Conservation (phyloP, 306 rosid genomes). For the Carpinus fangiana region DNA sequence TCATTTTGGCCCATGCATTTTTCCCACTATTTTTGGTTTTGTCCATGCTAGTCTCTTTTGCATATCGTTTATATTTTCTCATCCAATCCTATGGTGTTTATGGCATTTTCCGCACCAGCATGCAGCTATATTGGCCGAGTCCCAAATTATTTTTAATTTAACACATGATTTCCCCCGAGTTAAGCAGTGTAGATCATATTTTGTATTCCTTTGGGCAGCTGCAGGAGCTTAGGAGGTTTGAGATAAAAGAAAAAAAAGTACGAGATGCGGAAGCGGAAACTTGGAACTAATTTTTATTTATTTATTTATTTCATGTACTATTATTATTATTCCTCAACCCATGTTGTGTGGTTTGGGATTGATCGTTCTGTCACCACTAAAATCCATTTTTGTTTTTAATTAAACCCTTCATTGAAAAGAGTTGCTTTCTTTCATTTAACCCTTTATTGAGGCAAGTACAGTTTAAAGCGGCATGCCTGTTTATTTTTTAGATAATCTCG, state of each 20-base stretch:
- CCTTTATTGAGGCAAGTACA: too few relatives aligned
- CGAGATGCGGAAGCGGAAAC: conserved; percentile 5
- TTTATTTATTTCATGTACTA: too few relatives aligned
- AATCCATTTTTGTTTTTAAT: too few relatives aligned
- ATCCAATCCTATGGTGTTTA: too few relatives aligned
- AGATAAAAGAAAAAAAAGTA: neutral
- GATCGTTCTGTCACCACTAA: neutral
- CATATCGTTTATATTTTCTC: neutral
- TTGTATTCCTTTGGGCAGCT: neutral
- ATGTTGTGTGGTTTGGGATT: too few relatives aligned
- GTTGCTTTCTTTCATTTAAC: too few relatives aligned
- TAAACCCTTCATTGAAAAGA: too few relatives aligned
- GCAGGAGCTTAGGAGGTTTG: conserved; percentile 15
- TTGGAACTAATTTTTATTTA: neutral
- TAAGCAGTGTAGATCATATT: neutral
- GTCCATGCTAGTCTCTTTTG: neutral
- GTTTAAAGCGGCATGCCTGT: neutral
- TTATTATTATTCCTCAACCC: neutral
- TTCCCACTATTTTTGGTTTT: neutral
- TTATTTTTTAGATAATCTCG: neutral
- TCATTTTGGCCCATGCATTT: too few relatives aligned
- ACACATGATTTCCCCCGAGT: neutral
- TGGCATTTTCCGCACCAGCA: neutral
- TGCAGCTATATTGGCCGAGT: neutral
- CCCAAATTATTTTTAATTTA: neutral